Conservation (phyloP, 2,329 filamentous ascomycete species). For the Cladosporium phlei region DNA sequence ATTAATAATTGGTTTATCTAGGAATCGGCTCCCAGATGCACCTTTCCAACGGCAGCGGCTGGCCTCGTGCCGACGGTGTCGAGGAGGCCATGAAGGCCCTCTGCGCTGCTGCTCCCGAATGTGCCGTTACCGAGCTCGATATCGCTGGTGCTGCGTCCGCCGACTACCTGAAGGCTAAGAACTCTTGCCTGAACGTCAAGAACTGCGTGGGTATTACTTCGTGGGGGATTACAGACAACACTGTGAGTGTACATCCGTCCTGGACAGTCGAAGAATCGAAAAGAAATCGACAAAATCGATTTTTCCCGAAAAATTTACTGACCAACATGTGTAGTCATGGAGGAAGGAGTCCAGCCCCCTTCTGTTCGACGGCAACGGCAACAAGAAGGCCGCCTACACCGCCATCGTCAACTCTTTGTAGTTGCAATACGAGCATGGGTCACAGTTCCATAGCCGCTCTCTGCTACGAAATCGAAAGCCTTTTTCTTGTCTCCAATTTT, state of each 20-base stretch:
- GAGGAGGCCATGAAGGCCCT: slow-evolving; percentile 51
- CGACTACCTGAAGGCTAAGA: slow-evolving; percentile 53
- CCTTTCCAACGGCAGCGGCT: slow-evolving; percentile 38
- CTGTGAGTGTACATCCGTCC: not conserved
- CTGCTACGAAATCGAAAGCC: no score
- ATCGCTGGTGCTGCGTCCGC: slow-evolving; percentile 53
- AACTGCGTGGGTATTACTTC: slow-evolving; percentile 61
- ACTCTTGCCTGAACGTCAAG: slow-evolving; percentile 53
- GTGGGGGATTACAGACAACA: slow-evolving; percentile 9
- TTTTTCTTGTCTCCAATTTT: no score
- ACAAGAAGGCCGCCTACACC: slow-evolving; percentile 40
- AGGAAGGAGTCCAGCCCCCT: slow-evolving; percentile 34
- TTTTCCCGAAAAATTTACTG: no score
- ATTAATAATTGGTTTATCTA: not conserved
- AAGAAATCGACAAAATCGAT: not conserved
- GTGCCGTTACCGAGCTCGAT: slow-evolving; percentile 65
- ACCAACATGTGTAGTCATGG: slow-evolving; percentile 36
- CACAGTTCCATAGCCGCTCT: no score
- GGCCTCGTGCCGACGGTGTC: slow-evolving; percentile 38
- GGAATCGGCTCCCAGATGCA: no score
- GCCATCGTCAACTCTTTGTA: slow-evolving; percentile 21
- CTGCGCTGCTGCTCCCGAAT: slow-evolving; percentile 49
- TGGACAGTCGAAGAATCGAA: no score
- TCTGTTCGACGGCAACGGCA: slow-evolving; percentile 39
- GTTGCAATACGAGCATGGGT: no score